Conservation (phyloP, 2,329 filamentous ascomycete species). For the Monilinia polystroma region DNA sequence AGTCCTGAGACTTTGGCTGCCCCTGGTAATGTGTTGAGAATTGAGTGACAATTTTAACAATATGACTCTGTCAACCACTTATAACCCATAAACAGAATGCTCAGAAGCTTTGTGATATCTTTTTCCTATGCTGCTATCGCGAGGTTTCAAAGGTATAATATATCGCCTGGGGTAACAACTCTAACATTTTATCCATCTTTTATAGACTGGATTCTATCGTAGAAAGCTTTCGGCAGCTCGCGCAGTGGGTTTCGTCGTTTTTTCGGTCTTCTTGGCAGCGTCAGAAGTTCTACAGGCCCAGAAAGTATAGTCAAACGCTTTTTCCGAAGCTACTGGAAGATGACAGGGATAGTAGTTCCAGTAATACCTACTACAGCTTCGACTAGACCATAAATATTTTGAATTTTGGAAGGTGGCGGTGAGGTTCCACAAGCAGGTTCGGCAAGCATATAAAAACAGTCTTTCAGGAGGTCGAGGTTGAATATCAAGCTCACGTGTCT, state of each 20-base stretch:
- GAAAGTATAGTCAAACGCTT: neutral
- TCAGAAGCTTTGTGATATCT: conserved; percentile 16
- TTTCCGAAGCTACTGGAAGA: conserved; percentile 1
- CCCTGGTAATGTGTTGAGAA: conserved; percentile 1
- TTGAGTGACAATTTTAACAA: neutral
- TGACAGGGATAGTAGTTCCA: conserved; percentile 13
- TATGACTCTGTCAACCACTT: conserved; percentile 9
- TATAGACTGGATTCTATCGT: conserved; percentile 5
- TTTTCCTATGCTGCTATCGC: neutral
- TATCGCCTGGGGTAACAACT: neutral
- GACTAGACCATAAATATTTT: neutral
- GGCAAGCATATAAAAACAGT: neutral
- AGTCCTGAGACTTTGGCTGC: neutral
- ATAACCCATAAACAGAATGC: neutral
- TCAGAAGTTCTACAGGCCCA: neutral
- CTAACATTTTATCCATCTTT: neutral
- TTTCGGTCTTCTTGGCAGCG: neutral
- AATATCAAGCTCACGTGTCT: neutral
- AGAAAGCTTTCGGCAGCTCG: neutral
- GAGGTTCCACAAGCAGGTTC: conserved; percentile 7
- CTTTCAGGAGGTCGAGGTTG: neutral
- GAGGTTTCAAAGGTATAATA: conserved; percentile 9
- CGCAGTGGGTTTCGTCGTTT: conserved; percentile 2
- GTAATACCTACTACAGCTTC: conserved; percentile 17
- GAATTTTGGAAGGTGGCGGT: conserved; percentile 3